Evolutionary conservation across 164 flowering plant genomes (phyloP).

Genomic region (Vitis cinerea): DNA sequence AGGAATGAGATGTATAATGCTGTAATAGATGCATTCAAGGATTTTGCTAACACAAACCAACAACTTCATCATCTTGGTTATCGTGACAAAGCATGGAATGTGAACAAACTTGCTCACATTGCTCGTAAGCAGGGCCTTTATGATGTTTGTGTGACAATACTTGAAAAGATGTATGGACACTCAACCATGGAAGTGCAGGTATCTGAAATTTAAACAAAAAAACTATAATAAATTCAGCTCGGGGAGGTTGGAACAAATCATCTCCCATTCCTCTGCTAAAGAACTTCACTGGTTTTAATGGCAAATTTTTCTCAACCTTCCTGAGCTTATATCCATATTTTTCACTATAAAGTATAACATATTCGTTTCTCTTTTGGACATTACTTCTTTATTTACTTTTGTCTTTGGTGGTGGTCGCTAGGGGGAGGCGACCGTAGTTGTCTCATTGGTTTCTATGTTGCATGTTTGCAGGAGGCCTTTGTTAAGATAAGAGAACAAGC

Average conservation of each 20-base stretch:
- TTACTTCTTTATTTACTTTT: background rate
- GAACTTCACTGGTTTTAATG: background rate
- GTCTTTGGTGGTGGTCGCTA: background rate
- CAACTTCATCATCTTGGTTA: slow-evolving; percentile 96
- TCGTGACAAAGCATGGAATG: slow-evolving; percentile 99
- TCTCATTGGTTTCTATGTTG: slow-evolving; percentile 6
- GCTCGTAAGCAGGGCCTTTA: slow-evolving; percentile 90
- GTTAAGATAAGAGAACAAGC: slow-evolving; percentile 98
- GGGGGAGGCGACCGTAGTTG: background rate
- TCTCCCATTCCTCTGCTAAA: no score
- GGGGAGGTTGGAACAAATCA: background rate
- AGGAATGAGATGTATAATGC: slow-evolving; percentile 96
- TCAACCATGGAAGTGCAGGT: slow-evolving; percentile 99
- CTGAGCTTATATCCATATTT: background rate
- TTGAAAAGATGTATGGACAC: slow-evolving; percentile 98
- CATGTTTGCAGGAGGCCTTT: slow-evolving; percentile 85
- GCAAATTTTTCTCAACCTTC: no score
- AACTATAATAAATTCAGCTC: background rate
- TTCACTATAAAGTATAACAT: no score
- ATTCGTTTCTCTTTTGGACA: background rate
- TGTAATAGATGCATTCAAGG: slow-evolving; percentile 96
- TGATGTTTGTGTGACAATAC: slow-evolving; percentile 94
- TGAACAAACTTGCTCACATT: slow-evolving; percentile 93
- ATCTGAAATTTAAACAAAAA: slow-evolving; percentile 11
- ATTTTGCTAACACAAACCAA: slow-evolving; percentile 64